A percentile compares a stretch with the other conserved stretches of the same genome.
Evolutionary conservation across 1,284 basidiomycete species (phyloP).

Genomic region (Entoloma clypeatum): DNA sequence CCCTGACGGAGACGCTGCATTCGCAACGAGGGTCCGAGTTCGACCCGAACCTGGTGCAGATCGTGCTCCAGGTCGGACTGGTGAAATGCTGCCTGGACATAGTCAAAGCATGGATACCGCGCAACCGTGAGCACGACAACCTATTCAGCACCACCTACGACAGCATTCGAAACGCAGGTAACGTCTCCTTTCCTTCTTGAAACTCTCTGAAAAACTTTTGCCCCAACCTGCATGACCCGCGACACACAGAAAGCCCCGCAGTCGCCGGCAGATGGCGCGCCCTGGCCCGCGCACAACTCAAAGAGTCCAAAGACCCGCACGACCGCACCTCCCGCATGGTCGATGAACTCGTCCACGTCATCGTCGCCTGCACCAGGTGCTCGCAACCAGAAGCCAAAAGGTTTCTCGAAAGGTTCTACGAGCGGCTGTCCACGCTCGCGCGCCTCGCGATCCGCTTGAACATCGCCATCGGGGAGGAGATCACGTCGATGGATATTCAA

Average conservation of each 20-base stretch:
- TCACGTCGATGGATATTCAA: conserved; percentile 48
- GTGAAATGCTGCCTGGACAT: no score
- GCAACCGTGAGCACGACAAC: no score
- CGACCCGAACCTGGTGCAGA: no score
- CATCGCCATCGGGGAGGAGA: conserved; percentile 47
- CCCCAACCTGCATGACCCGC: not conserved
- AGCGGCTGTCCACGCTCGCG: conserved; percentile 39
- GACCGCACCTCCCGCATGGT: conserved; percentile 32
- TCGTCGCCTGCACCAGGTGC: conserved; percentile 41
- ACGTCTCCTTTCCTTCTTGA: conserved; percentile 36
- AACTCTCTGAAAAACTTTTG: not conserved
- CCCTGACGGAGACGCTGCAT: no score
- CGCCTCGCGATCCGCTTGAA: conserved; percentile 42
- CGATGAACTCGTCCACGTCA: conserved; percentile 26
- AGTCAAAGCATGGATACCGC: no score
- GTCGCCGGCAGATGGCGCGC: conserved; percentile 53
- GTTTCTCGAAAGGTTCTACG: conserved; percentile 30
- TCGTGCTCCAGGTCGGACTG: no score
- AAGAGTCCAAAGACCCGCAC: conserved; percentile 32
- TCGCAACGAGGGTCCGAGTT: no score
- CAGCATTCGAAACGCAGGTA: conserved; percentile 42
- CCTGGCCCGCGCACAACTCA: conserved; percentile 40
- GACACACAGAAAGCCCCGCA: conserved; percentile 42
- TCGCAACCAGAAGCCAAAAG: conserved; percentile 8
- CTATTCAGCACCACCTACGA: no score